phyloP scores from a whole-genome alignment of 345 rosid species.

The Barbarea vulgaris region DNA sequence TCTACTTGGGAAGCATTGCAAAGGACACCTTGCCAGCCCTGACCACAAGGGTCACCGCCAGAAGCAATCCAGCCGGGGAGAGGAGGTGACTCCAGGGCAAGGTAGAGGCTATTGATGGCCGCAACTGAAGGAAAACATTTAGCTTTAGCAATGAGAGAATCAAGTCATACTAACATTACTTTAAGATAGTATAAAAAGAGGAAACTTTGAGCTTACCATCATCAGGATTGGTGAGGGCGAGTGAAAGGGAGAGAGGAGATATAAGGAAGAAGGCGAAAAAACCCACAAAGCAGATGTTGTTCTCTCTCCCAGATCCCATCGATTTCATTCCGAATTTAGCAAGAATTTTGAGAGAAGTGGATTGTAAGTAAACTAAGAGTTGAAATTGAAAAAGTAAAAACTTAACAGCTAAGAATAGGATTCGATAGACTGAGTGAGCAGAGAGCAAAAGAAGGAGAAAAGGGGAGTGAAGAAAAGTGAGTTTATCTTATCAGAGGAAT shows the following conservation, averaged over 20 bases:
- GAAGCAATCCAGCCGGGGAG: background rate
- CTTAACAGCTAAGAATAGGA: background rate
- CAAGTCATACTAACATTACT: background rate
- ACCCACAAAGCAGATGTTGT: background rate
- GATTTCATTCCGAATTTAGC: background rate
- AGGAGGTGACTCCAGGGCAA: background rate
- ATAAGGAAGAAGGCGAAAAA: background rate
- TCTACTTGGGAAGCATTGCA: constrained; percentile 9
- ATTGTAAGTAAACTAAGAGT: background rate
- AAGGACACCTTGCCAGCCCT: constrained; percentile 11
- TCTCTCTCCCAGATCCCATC: background rate
- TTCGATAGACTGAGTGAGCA: background rate
- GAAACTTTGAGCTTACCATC: background rate
- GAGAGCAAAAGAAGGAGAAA: background rate
- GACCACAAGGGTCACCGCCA: constrained; percentile 4
- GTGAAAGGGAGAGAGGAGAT: background rate
- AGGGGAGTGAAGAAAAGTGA: background rate
- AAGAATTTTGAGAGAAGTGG: background rate
- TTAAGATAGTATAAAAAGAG: background rate
- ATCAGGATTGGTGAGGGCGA: constrained; percentile 1
- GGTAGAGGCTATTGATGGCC: background rate
- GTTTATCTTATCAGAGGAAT: background rate
- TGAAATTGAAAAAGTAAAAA: background rate
- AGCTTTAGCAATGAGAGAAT: background rate
- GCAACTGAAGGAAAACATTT: background rate